Conservation (phyloP, 306 rosid genomes). For the Prunus salicina region DNA sequence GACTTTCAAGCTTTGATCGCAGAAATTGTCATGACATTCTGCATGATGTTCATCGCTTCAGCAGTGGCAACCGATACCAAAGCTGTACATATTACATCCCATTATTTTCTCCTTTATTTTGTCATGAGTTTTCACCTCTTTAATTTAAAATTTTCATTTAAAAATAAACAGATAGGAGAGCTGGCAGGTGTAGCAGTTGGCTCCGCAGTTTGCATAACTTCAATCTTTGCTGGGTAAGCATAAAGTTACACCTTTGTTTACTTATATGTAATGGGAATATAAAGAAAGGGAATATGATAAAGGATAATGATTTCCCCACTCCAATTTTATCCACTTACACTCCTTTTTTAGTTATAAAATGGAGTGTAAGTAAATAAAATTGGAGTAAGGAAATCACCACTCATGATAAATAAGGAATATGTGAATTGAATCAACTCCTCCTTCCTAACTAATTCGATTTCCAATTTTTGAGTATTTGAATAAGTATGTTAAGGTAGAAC, state of each 20-base stretch:
- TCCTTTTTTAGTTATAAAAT: no score
- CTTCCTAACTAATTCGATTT: background rate
- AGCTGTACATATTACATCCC: constrained; percentile 41
- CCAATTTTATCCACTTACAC: no score
- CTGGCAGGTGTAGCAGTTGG: constrained; percentile 85
- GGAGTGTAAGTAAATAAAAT: no score
- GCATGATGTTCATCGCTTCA: constrained; percentile 66
- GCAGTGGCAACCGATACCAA: constrained; percentile 74
- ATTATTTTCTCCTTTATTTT: background rate
- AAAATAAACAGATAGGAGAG: constrained; percentile 44
- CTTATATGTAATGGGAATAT: background rate
- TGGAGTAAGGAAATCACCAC: no score
- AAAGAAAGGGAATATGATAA: background rate
- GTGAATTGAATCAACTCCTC: no score
- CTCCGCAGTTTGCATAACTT: constrained; percentile 67
- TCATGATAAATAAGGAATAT: background rate
- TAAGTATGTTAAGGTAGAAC: no score
- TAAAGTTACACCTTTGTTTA: background rate
- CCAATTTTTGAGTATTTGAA: no score
- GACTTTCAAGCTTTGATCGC: constrained; percentile 51
- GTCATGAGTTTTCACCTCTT: background rate
- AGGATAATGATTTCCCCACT: no score
- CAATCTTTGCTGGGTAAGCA: constrained; percentile 81
- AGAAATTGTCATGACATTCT: constrained; percentile 65
- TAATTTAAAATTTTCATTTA: background rate